These are phyloP conservation scores for Piedraia hortae DNA, from an alignment of 2,329 filamentous ascomycete species.

Conservation along the genomic window DNA sequence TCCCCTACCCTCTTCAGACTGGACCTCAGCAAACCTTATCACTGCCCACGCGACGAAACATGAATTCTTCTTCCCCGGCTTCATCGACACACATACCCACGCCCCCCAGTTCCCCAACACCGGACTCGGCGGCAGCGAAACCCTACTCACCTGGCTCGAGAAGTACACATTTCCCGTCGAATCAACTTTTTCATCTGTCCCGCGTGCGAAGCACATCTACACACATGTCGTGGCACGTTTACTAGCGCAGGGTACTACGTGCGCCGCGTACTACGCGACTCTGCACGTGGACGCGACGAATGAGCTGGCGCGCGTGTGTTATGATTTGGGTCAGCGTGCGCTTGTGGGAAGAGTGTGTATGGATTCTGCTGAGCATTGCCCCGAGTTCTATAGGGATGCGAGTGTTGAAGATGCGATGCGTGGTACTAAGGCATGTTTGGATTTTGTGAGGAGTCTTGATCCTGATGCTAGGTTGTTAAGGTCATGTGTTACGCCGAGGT, in stretches of 20 bases:
- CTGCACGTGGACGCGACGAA: constrained; percentile 73
- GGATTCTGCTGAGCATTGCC: constrained; percentile 47
- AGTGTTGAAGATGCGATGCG: constrained; percentile 32
- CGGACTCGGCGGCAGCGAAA: constrained; percentile 80
- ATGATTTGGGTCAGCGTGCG: constrained; percentile 56
- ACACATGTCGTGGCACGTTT: constrained; percentile 51
- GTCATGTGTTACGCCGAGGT: constrained; percentile 51
- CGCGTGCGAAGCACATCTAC: constrained; percentile 45
- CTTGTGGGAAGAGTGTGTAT: constrained; percentile 90
- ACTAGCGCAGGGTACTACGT: constrained; percentile 73
- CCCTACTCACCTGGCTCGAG: constrained; percentile 76
- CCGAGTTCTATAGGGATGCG: constrained; percentile 54
- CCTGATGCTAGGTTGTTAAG: constrained; percentile 35
- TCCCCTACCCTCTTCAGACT: constrained; percentile 9
- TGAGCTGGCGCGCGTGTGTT: constrained; percentile 59
- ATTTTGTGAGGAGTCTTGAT: constrained; percentile 39
- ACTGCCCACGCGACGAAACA: constrained; percentile 15
- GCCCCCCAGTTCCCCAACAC: constrained; percentile 85
- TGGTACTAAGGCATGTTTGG: constrained; percentile 16
- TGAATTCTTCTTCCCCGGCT: constrained; percentile 63
- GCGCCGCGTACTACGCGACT: constrained; percentile 83
- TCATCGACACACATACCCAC: constrained; percentile 91
- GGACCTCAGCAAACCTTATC: constrained; percentile 17
- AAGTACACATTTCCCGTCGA: constrained; percentile 92
- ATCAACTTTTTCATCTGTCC: constrained; percentile 36